Evolutionary conservation across 306 rosid genomes (phyloP).

Genomic region (Dalbergia cochinchinensis): DNA sequence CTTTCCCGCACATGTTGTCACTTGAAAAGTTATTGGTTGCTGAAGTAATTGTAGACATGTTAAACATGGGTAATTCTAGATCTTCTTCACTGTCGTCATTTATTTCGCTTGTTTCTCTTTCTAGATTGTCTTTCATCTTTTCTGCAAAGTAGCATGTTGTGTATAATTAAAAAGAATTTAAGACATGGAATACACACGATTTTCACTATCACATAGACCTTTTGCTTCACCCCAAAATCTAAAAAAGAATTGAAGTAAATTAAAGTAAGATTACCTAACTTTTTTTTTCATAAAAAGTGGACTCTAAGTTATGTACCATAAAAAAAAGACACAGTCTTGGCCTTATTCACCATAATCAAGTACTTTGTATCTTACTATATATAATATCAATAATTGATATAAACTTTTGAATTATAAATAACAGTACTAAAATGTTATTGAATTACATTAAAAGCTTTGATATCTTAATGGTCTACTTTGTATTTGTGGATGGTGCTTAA

Average conservation of each 20-base stretch:
- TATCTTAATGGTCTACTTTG: not conserved
- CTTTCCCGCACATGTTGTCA: constrained; percentile 44
- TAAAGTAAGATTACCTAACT: no score
- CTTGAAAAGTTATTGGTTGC: constrained; percentile 50
- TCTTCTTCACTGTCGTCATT: constrained; percentile 29
- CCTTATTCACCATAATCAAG: no score
- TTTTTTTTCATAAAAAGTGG: no score
- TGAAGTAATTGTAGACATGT: constrained; percentile 35
- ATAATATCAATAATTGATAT: no score
- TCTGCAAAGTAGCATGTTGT: not conserved
- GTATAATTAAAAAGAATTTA: no score
- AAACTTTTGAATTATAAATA: no score
- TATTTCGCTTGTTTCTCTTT: not conserved
- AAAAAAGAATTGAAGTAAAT: no score
- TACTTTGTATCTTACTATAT: not conserved
- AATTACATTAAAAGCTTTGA: not conserved
- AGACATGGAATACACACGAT: not conserved
- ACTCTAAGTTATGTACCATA: no score
- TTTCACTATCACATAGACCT: not conserved
- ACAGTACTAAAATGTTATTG: no score
- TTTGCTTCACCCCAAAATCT: not conserved
- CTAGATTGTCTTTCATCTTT: not conserved
- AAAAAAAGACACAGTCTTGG: no score
- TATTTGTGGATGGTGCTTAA: not conserved
- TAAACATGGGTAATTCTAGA: constrained; percentile 55